Conservation (phyloP, 225 moss, liverwort and hornwort species). For the Polytrichum commune region DNA sequence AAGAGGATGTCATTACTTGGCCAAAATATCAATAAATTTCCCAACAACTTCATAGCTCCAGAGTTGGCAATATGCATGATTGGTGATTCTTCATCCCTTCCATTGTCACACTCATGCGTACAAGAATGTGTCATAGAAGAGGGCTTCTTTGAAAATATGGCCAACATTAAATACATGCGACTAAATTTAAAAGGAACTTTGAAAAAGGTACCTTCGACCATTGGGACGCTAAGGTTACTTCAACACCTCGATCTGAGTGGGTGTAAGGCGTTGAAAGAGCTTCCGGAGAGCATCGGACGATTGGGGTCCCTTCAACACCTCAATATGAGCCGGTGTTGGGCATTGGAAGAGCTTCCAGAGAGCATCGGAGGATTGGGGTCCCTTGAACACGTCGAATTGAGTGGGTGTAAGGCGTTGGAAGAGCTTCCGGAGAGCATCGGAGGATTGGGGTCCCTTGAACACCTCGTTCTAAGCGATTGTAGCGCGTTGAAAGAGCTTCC, state of each 20-base stretch:
- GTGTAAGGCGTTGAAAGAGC: too few species aligned
- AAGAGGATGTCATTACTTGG: slow-evolving; percentile 1
- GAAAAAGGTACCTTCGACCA: background rate
- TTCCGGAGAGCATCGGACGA: too few species aligned
- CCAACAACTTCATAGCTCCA: background rate
- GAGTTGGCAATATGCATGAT: background rate
- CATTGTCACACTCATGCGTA: too few species aligned
- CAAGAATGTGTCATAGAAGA: too few species aligned
- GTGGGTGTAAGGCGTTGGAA: background rate
- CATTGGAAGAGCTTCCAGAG: too few species aligned
- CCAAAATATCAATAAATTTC: background rate
- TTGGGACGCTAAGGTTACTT: background rate
- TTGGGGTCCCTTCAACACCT: too few species aligned
- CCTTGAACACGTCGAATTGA: background rate
- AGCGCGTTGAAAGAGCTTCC: background rate
- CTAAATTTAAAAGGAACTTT: background rate
- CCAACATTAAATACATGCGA: too few species aligned
- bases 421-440: background rate
- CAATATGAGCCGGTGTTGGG: too few species aligned
- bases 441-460: background rate
- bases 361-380: too few species aligned
- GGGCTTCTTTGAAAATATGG: too few species aligned
- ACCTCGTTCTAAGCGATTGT: background rate
- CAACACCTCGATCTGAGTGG: too few species aligned
- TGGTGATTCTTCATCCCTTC: too few species aligned